These are phyloP conservation scores for Skeletonema potamos DNA, from an alignment of 108 stramenopile genomes.

Conservation along the genomic window DNA sequence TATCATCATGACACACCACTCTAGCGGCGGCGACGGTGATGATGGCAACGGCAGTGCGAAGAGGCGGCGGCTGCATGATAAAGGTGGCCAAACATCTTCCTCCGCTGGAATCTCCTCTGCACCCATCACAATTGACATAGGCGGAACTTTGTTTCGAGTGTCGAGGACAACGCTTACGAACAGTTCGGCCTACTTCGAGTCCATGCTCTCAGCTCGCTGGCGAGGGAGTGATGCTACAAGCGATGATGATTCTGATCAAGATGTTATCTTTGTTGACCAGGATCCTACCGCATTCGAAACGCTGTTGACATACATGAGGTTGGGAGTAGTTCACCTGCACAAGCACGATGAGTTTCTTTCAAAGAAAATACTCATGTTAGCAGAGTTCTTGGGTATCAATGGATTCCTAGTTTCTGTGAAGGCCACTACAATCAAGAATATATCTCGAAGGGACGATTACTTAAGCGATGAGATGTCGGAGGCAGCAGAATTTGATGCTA, in stretches of 20 bases:
- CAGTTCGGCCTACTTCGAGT: constrained; percentile 14
- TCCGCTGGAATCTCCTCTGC: too few relatives aligned
- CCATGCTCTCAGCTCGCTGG: constrained; percentile 18
- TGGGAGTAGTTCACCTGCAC: constrained; percentile 7
- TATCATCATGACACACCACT: too few relatives aligned
- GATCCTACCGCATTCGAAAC: constrained; percentile 21
- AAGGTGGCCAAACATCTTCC: too few relatives aligned
- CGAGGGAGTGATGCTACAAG: too few relatives aligned
- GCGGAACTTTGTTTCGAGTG: constrained; percentile 20
- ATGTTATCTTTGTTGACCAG: constrained; percentile 15
- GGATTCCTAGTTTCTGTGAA: constrained; percentile 24
- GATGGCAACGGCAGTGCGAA: too few relatives aligned
- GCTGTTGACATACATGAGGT: constrained; percentile 18
- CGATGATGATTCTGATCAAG: neutral
- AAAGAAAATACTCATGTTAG: constrained; percentile 18
- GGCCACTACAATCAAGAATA: constrained; percentile 31
- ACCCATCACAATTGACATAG: constrained; percentile 9
- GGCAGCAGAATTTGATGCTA: constrained; percentile 20
- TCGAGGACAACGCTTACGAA: constrained; percentile 7
- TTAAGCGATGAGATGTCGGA: constrained; percentile 13
- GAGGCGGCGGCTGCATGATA: too few relatives aligned
- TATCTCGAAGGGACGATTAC: constrained; percentile 14
- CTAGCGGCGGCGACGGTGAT: too few relatives aligned
- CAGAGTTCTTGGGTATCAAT: constrained; percentile 14
- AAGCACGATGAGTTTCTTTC: constrained; percentile 1